Conservation (phyloP, 305 asterid species). For the Stenogyne calaminthoides region DNA sequence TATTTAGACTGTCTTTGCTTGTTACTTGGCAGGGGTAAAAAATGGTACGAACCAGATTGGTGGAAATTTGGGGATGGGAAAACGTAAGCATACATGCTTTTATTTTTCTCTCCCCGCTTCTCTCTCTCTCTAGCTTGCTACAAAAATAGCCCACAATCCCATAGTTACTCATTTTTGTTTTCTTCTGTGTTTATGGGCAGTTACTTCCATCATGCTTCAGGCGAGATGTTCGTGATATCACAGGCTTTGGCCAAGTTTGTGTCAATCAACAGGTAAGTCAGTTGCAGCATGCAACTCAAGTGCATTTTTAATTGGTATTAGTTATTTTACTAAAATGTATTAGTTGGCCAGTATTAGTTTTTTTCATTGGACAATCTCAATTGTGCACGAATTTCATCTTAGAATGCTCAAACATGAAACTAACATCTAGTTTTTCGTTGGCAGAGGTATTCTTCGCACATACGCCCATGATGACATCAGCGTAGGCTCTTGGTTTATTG, state of each 20-base stretch:
- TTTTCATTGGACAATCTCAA: too few species aligned
- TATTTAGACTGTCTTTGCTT: conserved; percentile 30
- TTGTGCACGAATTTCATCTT: not conserved
- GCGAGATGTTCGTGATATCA: conserved; percentile 77
- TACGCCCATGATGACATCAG: conserved; percentile 89
- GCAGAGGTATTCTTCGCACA: conserved; percentile 70
- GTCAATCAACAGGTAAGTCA: conserved; percentile 64
- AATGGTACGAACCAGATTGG: conserved; percentile 98
- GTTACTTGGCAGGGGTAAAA: conserved; percentile 65
- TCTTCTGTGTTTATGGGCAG: conserved; percentile 41
- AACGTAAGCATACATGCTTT: conserved; percentile 46
- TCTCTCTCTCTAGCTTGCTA: conserved; percentile 9
- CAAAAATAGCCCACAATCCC: conserved; percentile 12
- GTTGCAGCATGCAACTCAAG: not conserved
- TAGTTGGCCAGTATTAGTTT: too few species aligned
- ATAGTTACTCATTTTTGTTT: not conserved
- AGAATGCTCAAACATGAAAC: conserved; percentile 26
- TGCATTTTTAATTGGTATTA: not conserved
- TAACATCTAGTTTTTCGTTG: conserved; percentile 11
- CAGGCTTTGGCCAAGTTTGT: conserved; percentile 74
- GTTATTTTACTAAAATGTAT: not conserved
- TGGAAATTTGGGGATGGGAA: conserved; percentile 98
- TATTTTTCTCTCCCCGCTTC: not conserved
- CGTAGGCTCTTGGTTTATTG: conserved; percentile 94
- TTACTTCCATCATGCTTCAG: conserved; percentile 90